Base-by-base conservation (phyloP, 441 rosid genomes). In the Rhodomyrtus psidioides region DNA sequence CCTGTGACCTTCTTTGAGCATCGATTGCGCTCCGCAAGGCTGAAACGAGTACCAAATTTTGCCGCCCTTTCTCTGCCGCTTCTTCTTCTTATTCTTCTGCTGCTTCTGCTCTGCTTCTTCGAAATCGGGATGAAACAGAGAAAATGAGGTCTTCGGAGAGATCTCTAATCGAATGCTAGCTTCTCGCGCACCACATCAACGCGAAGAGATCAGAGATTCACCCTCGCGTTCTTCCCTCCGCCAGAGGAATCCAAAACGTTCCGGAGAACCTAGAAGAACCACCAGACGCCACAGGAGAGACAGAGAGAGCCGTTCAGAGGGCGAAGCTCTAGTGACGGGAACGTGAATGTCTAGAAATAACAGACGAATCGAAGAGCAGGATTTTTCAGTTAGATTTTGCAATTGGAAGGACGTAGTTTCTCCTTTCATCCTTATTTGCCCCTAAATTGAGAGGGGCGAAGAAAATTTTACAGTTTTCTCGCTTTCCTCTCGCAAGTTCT, bases 1-100 rank as follows among this genome's bases (percentile, higher is more conserved):
- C 86, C 93, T 92, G 94, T 96, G 94, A 34, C 99, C 99, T 87
- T 95, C 99, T 88, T 94, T 90, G 17, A 96, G 90, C 99, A 96
- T 92, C 55, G 98, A 83, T 53, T 95, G 98, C 62, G 95, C 92
- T 26, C 99, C 99, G 65, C 92, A 94, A 0, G 97, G 95, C 86
- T 93, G 98, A 96, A 93, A 92, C 82, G 98, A 24, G 49, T 3
- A 6, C 49, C 49, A n/a, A 15, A 39, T 70, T 34, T 21, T 44
- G 1, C 51, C 79, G 49, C 21, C 14, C 79, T 34, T 19, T 34
- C 26, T 21, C 49, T 21, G 24, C 75, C 46, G 76, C 76, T 12
- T 12, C 53, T 51, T 51, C 53, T 46, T 46, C 49, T 44, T 44
- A 9, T 49, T 49, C 53, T 49, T 49, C 70, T 9, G 12, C 58